These are phyloP conservation scores for Xylariaceae sp. DNA, from an alignment of 2,329 filamentous ascomycete genomes.

Conservation along the genomic window DNA sequence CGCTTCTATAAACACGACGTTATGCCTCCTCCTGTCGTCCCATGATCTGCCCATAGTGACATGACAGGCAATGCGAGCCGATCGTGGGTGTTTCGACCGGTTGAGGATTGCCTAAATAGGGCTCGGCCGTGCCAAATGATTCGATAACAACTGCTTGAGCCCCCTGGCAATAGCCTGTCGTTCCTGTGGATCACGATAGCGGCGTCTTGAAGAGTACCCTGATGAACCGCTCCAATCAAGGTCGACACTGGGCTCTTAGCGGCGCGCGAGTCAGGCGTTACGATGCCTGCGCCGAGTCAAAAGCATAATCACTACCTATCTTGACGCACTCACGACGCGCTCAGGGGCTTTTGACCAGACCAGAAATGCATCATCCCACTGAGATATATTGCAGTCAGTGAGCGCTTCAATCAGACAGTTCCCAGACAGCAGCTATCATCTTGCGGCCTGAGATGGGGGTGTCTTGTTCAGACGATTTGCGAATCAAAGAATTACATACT, in stretches of 20 bases:
- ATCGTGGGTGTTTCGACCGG: conserved; percentile 12
- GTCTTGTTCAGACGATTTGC: neutral
- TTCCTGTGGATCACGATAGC: neutral
- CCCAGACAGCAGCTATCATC: neutral
- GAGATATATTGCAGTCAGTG: conserved; percentile 7
- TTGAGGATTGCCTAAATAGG: conserved; percentile 10
- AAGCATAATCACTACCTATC: too few relatives aligned
- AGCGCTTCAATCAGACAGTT: neutral
- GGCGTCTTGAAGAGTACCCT: neutral
- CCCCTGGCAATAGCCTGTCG: conserved; percentile 10
- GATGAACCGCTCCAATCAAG: neutral
- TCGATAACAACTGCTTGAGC: neutral
- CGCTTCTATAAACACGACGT: conserved; percentile 1
- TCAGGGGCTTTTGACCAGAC: conserved; percentile 48
- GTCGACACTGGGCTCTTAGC: neutral
- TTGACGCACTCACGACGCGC: conserved; percentile 7
- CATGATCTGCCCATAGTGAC: conserved; percentile 13
- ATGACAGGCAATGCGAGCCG: neutral
- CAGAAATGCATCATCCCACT: conserved; percentile 50
- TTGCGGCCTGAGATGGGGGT: neutral
- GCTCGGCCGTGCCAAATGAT: conserved; percentile 4
- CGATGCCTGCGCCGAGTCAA: conserved; percentile 2
- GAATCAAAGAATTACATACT: conserved; percentile 26
- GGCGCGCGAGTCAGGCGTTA: conserved; percentile 4
- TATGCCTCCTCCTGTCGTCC: neutral